Conservation (phyloP, 2,329 filamentous ascomycete species). For the Aspergillus sp. region DNA sequence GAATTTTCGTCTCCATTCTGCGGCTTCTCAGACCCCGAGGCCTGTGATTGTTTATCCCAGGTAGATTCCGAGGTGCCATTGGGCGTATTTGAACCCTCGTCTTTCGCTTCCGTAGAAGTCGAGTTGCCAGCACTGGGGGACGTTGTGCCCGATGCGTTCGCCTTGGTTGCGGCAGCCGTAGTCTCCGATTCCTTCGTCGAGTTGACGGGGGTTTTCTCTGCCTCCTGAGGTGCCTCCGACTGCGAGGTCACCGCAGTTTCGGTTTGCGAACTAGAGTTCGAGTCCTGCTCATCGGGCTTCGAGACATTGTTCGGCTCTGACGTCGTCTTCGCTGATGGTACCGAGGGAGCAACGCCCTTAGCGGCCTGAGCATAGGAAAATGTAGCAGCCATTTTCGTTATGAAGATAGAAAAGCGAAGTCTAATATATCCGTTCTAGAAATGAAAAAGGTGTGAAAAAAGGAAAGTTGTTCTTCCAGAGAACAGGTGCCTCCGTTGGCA, state of each 20-base stretch:
- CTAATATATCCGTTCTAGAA: constrained; percentile 21
- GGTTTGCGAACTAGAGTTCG: constrained; percentile 28
- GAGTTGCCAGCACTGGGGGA: constrained; percentile 57
- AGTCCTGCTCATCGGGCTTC: constrained; percentile 30
- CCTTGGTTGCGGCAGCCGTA: constrained; percentile 31
- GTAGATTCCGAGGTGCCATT: constrained; percentile 65
- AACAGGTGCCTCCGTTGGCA: constrained; percentile 23
- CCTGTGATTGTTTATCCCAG: constrained; percentile 66
- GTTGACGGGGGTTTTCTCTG: constrained; percentile 38
- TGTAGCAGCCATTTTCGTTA: constrained; percentile 47
- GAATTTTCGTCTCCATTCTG: constrained; percentile 43
- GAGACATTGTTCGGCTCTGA: constrained; percentile 31
- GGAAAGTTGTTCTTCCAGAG: constrained; percentile 25
- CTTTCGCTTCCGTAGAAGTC: constrained; percentile 57
- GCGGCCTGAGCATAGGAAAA: constrained; percentile 97
- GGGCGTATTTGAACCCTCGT: constrained; percentile 60
- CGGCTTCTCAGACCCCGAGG: constrained; percentile 60
- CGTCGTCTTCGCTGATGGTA: constrained; percentile 44
- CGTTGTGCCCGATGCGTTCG: constrained; percentile 41
- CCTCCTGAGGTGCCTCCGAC: constrained; percentile 42
- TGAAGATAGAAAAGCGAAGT: constrained; percentile 10
- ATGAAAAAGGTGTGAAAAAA: constrained; percentile 7
- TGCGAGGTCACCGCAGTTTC: constrained; percentile 42
- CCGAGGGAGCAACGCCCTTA: constrained; percentile 66
- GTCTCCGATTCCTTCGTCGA: constrained; percentile 37